phyloP scores from a whole-genome alignment of 2,329 filamentous ascomycete genomes.

The Beauveria australis region DNA sequence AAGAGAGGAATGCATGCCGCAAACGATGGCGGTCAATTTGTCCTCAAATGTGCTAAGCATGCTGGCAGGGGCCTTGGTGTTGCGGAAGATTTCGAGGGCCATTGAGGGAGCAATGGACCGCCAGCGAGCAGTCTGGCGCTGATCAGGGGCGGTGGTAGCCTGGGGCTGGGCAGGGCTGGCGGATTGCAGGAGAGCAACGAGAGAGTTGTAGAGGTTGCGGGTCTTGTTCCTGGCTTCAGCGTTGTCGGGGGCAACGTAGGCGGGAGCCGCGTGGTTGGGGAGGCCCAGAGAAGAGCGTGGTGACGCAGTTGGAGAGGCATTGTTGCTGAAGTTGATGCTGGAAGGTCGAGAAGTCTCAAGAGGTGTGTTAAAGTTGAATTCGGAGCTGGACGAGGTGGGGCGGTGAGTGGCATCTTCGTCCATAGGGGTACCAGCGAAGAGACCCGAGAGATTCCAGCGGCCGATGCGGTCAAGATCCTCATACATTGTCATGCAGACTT shows the following conservation, averaged over 20 bases:
- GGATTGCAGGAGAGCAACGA: slow-evolving; percentile 47
- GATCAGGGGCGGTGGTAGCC: slow-evolving; percentile 21
- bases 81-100: slow-evolving; percentile 52
- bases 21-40: slow-evolving; percentile 38
- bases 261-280: slow-evolving; percentile 14
- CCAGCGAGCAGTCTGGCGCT: slow-evolving; percentile 40
- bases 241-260: slow-evolving; percentile 29
- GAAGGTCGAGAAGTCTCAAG: slow-evolving; percentile 39
- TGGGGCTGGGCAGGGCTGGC: slow-evolving; percentile 19
- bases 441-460: slow-evolving; percentile 21
- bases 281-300: slow-evolving; percentile 39
- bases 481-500: slow-evolving; percentile 54
- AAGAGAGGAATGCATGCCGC: slow-evolving; percentile 32
- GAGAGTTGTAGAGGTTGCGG: slow-evolving; percentile 42
- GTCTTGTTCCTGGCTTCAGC: slow-evolving; percentile 35
- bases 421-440: slow-evolving; percentile 19
- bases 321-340: slow-evolving; percentile 42
- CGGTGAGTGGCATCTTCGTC: slow-evolving; percentile 22
- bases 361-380: slow-evolving; percentile 41
- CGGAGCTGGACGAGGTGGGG: slow-evolving; percentile 19
- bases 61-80: slow-evolving; percentile 40
- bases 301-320: slow-evolving; percentile 41
- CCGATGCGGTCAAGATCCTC: slow-evolving; percentile 43
- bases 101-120: slow-evolving; percentile 43
- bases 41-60: slow-evolving; percentile 41